Evolutionary conservation across 257 asterid species (phyloP), one percentile per base, ranked within the genome.

Genomic region (Plantago ovata): DNA sequence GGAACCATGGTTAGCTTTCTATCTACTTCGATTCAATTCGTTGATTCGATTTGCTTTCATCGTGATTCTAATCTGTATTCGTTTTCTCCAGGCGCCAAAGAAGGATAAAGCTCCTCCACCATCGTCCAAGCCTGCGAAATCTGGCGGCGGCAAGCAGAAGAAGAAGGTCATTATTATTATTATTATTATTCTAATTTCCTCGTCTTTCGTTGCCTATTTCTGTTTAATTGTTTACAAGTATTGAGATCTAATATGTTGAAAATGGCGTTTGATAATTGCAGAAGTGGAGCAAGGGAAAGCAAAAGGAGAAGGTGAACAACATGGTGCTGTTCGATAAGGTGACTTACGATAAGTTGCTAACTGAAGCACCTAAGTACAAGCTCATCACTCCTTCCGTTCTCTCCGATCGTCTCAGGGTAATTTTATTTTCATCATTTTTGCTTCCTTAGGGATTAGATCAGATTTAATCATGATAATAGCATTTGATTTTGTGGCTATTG

Each of bases 301-400:
- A 86, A 68, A 89, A 89, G 93, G 97, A 89, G 70, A 89, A 89
- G 94, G 97, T 86, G 46, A 89, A 89, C 86, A 89, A 89, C 78
- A 84, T 84, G 89, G 97, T 89, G 57, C 76, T 87, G 51, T 85
- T 91, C 49, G 96, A 91, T 55, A 85, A 83, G 75, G 73, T 81
- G 6, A 84, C 98, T 22, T 87, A 91, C 58, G 98, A 91, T 23
- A 91, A 91, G 83, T 75, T 91, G 40, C 62, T 87, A 1, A 53
- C 86, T 0, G 98, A 91, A 74, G 96, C 95, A 1, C 95, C 98
- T 0, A 91, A 85, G 56, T 89, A 78, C 77, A 91, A 91, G 84
- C 98, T 87, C 23, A 87, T 91, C 65, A 91, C 98, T 14, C 96
- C 98, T 13, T 91, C 95, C 8, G 70, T 85, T 6, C 89, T 91